A percentile compares a stretch with the other conserved stretches of the same genome.
phyloP scores from a whole-genome alignment of 768 basidiomycete genomes.

The Clavaria fumosa region DNA sequence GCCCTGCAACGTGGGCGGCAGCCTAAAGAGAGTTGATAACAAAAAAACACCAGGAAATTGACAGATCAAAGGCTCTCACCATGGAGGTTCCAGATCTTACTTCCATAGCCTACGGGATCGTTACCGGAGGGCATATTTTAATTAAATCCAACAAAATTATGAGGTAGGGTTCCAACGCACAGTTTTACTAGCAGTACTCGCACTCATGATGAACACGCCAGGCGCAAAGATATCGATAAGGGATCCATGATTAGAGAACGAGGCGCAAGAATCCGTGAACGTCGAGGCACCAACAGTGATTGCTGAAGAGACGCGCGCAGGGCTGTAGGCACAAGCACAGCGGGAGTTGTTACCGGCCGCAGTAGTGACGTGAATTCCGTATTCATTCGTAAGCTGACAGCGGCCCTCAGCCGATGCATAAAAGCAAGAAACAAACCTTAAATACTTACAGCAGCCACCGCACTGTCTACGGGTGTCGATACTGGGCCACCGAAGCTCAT shows the following conservation, averaged over 20 bases:
- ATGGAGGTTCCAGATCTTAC: constrained; percentile 17
- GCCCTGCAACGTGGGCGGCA: constrained; percentile 26
- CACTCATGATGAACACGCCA: constrained; percentile 19
- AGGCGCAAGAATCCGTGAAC: constrained; percentile 21
- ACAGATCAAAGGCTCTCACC: constrained; percentile 10
- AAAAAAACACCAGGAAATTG: neutral
- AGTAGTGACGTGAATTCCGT: constrained; percentile 20
- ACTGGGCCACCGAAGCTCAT: constrained; percentile 23
- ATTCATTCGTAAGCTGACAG: constrained; percentile 16
- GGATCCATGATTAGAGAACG: constrained; percentile 29
- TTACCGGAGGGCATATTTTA: neutral
- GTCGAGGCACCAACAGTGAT: constrained; percentile 26
- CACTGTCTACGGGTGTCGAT: constrained; percentile 18
- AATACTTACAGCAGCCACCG: constrained; percentile 16
- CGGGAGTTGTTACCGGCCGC: constrained; percentile 23
- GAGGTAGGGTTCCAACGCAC: constrained; percentile 5
- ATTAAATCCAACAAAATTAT: no score
- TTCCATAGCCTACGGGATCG: constrained; percentile 13
- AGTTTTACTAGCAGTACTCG: constrained; percentile 17
- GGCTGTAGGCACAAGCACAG: constrained; percentile 20
- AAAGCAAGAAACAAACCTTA: no score
- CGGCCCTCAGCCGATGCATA: no score
- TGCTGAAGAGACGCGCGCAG: constrained; percentile 21
- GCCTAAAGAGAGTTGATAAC: constrained; percentile 13
- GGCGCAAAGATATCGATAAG: constrained; percentile 28